phyloP scores from a whole-genome alignment of 2,329 filamentous ascomycete genomes.

The Claviceps monticola region DNA sequence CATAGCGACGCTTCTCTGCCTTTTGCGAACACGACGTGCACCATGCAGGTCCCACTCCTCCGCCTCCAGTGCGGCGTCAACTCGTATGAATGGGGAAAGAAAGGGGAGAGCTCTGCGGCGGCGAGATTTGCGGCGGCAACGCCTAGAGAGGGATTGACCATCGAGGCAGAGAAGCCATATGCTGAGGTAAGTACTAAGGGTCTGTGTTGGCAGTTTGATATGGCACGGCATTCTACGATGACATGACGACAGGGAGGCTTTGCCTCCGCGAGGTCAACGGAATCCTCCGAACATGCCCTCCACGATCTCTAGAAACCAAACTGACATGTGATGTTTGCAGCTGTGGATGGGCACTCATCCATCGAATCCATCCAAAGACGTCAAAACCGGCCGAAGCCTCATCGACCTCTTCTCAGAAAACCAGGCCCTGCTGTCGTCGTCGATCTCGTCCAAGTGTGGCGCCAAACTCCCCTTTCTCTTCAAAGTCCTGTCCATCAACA shows the following conservation, averaged over 20 bases:
- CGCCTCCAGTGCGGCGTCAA: constrained; percentile 86
- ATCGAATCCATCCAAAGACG: constrained; percentile 83
- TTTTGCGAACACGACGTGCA: not conserved
- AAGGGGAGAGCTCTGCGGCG: constrained; percentile 73
- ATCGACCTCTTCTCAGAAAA: constrained; percentile 83
- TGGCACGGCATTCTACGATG: too few species aligned
- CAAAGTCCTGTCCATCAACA: constrained; percentile 93
- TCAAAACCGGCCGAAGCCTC: constrained; percentile 69
- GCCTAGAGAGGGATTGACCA: constrained; percentile 55
- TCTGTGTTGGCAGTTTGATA: too few species aligned
- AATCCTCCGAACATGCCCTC: too few species aligned
- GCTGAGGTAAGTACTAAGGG: constrained; percentile 51
- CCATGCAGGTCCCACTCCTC: constrained; percentile 67
- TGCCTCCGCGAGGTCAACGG: too few species aligned
- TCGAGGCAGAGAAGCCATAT: constrained; percentile 82
- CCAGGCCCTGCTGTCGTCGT: constrained; percentile 60
- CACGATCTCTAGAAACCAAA: not conserved
- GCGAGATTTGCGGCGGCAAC: constrained; percentile 84
- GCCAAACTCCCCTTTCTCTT: constrained; percentile 87
- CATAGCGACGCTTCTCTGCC: not conserved
- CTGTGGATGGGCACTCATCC: constrained; percentile 99
- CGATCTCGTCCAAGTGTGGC: constrained; percentile 62
- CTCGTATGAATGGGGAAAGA: constrained; percentile 98
- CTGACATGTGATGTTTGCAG: constrained; percentile 28
- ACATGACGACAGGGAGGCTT: too few species aligned